These are phyloP conservation scores for Ustilago tritici DNA, from an alignment of 1,284 basidiomycete genomes.

Conservation along the genomic window DNA sequence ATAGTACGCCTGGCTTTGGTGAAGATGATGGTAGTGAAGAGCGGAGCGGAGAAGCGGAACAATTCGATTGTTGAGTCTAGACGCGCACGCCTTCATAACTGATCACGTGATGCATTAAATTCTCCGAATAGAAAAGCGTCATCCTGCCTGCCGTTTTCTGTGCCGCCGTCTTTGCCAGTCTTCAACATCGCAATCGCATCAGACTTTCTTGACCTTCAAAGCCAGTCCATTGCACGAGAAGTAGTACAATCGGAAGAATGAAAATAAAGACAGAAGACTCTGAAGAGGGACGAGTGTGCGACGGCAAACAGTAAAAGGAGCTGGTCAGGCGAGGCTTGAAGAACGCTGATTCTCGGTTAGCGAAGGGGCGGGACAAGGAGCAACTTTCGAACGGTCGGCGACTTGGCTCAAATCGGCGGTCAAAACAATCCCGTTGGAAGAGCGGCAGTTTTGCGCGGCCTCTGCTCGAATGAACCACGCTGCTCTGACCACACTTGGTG, in stretches of 20 bases:
- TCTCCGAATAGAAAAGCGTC: constrained; percentile 19
- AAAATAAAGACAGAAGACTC: no score
- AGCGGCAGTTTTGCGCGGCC: constrained; percentile 15
- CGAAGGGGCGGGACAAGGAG: constrained; percentile 5
- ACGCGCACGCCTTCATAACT: no score
- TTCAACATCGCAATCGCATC: neutral
- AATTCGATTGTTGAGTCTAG: no score
- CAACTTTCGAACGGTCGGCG: constrained; percentile 4
- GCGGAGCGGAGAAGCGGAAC: no score
- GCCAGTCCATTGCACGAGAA: no score
- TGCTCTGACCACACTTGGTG: neutral
- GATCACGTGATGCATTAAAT: constrained; percentile 1
- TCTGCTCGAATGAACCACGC: neutral
- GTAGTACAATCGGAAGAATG: no score
- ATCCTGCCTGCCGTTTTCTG: neutral
- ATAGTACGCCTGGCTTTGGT: no score
- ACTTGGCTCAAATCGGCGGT: constrained; percentile 9
- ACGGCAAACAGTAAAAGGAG: neutral
- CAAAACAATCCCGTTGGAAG: constrained; percentile 14
- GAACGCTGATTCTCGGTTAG: constrained; percentile 12
- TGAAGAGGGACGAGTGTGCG: neutral
- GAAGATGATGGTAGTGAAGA: no score
- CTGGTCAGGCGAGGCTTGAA: neutral
- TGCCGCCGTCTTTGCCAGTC: neutral
- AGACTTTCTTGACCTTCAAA: no score